Evolutionary conservation across 2,329 filamentous ascomycete species (phyloP).

Genomic region (Aureobasidium pullulans): DNA sequence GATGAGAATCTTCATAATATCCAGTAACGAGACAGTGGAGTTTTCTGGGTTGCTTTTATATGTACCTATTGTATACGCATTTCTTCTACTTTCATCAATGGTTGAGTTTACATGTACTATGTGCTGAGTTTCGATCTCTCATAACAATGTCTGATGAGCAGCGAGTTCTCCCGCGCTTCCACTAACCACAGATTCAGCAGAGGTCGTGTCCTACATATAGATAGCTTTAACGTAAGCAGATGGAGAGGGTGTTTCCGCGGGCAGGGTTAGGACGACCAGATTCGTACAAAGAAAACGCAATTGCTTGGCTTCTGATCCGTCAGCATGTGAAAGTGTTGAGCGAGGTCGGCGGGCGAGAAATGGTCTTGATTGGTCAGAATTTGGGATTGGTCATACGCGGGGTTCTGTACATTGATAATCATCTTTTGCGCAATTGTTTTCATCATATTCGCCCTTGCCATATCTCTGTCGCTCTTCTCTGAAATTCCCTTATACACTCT

Average conservation of each 20-base stretch:
- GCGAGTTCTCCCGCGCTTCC: too few species aligned
- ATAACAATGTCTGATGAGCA: too few species aligned
- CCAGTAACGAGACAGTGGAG: not conserved
- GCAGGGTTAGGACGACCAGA: not conserved
- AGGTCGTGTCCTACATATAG: not conserved
- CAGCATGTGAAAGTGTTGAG: not conserved
- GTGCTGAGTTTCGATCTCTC: too few species aligned
- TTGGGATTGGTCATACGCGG: slow-evolving; percentile 2
- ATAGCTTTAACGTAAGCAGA: not conserved
- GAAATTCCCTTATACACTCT: not conserved
- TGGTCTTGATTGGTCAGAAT: not conserved
- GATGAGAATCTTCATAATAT: not conserved
- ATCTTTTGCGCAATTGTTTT: slow-evolving; percentile 6
- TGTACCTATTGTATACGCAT: not conserved
- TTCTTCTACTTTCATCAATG: not conserved
- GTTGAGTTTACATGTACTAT: not conserved
- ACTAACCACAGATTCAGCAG: too few species aligned
- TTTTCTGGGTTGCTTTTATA: not conserved
- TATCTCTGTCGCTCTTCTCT: not conserved
- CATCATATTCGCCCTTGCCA: not conserved
- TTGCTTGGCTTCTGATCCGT: not conserved
- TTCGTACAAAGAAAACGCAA: not conserved
- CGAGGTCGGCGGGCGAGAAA: not conserved
- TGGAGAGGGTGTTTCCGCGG: not conserved
- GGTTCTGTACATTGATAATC: slow-evolving; percentile 7